Base-by-base conservation (phyloP, 495 filamentous ascomycete genomes). In the Penicillium dipodomyicola region DNA sequence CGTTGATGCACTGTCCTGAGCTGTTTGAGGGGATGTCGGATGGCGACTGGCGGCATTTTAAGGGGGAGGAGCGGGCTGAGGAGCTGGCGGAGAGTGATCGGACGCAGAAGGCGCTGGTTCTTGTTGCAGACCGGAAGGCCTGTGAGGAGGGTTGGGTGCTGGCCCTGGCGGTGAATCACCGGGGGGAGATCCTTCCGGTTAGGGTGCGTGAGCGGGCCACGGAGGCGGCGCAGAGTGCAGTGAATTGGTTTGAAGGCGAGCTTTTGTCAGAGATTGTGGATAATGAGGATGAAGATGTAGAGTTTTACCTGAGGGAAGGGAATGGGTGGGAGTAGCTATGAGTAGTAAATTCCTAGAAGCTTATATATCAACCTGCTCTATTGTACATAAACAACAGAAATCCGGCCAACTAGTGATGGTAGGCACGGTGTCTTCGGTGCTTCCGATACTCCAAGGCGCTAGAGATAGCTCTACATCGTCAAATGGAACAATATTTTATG, bases 91-190 rank as follows among this genome's bases (percentile, higher is more conserved):
- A 30, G 23, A n/a, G 22, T 15, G 25, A 46, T 46, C 44, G 23
- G 44, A 2, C 25, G 30, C 60, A 62, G 39, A 29, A 7, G 17
- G 41, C 49, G 23, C 49, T 64, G 4, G 45, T 64, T 12, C 27
- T 54, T 41, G 37, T 64, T 47, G 61, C 57, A 1, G 61, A 64
- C 54, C 57, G 61, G 15, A 60, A 54, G 57, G 61, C 61, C 25
- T 64, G 61, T 35, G 53, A 57, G 22, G 57, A 60, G 1, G 61
- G 61, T 2, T 60, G 61, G 61, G 57, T 64, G 43, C 54, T 60
- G 37, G 27, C 17, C 43, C 37, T 60, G 27, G 61, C 49, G 10
- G 39, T 64, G 27, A 57, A 64, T 41, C 57, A 60, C 33, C 48
- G 25, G 49, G 61, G 57, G 1, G 33, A 54, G 48, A 30, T 64